These are phyloP conservation scores for Claviceps sp. DNA, from an alignment of 2,329 filamentous ascomycete species.

Conservation along the genomic window DNA sequence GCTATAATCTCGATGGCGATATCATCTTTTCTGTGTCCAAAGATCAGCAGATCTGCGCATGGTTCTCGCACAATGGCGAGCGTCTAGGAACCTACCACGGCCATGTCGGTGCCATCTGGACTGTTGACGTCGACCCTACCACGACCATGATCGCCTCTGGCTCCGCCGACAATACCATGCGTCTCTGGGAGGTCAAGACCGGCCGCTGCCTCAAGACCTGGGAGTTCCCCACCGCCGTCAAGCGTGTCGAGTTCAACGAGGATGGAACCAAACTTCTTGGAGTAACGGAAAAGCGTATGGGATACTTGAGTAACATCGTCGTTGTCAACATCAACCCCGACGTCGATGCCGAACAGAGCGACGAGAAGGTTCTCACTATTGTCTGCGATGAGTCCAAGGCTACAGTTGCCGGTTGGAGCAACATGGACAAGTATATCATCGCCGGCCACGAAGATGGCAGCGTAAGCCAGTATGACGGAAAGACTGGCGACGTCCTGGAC, in stretches of 20 bases:
- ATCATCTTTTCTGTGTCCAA: conserved; percentile 92
- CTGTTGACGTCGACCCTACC: conserved; percentile 89
- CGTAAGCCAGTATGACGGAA: conserved; percentile 81
- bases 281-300: conserved; percentile 97
- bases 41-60: conserved; percentile 92
- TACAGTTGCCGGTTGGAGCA: conserved; percentile 94
- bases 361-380: conserved; percentile 74
- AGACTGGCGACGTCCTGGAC: conserved; percentile 73
- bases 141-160: conserved; percentile 86
- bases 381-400: conserved; percentile 94
- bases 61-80: conserved; percentile 97
- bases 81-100: conserved; percentile 92
- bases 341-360: conserved; percentile 66
- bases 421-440: conserved; percentile 89
- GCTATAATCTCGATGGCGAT: conserved; percentile 90
- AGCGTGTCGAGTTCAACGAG: conserved; percentile 93
- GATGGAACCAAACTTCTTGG: conserved; percentile 83
- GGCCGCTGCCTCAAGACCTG: conserved; percentile 91
- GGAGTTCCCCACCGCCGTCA: conserved; percentile 95
- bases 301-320: conserved; percentile 85
- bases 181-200: conserved; percentile 89
- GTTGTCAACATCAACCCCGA: conserved; percentile 83
- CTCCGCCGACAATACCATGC: conserved; percentile 95
- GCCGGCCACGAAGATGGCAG: conserved; percentile 94
- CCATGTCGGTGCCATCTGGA: conserved; percentile 97